A percentile compares a stretch with the other conserved stretches of the same genome.
These are phyloP conservation scores for Vickermania ingenoplastis DNA, from an alignment of 208 protist genomes.

Conservation along the genomic window DNA sequence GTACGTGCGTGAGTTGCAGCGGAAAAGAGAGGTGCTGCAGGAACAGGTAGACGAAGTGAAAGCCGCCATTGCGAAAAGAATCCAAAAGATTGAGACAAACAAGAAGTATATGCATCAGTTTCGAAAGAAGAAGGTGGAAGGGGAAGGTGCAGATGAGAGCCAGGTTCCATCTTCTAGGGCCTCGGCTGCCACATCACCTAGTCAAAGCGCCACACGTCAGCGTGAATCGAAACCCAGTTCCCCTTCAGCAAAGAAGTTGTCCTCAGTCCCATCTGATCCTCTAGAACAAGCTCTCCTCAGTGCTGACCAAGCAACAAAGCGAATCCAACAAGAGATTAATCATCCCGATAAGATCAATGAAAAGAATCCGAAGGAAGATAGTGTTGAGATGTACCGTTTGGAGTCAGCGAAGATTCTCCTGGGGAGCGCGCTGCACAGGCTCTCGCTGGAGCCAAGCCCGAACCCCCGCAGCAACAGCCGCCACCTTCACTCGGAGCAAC, in stretches of 20 bases:
- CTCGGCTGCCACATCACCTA: background rate
- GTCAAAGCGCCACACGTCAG: background rate
- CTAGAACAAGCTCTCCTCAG: background rate
- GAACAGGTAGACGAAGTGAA: background rate
- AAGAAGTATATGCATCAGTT: slow-evolving; percentile 1
- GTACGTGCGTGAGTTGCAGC: background rate
- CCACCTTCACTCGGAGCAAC: background rate
- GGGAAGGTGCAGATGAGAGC: background rate
- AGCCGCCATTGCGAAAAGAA: background rate
- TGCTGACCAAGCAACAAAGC: background rate
- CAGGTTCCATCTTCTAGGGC: background rate
- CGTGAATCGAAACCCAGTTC: too few species aligned
- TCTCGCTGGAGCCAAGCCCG: background rate
- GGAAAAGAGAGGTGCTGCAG: background rate
- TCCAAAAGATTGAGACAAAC: slow-evolving; percentile 3
- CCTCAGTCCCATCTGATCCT: background rate
- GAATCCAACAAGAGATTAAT: background rate
- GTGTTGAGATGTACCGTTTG: background rate
- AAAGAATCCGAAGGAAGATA: background rate
- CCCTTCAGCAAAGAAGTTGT: too few species aligned
- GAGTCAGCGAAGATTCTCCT: background rate
- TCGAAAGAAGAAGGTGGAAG: background rate
- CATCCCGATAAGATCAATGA: background rate
- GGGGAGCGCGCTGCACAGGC: background rate
- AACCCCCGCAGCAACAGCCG: background rate